Evolutionary conservation across 2,329 filamentous ascomycete genomes (phyloP).

Genomic region (Scedosporium minutisporum): DNA sequence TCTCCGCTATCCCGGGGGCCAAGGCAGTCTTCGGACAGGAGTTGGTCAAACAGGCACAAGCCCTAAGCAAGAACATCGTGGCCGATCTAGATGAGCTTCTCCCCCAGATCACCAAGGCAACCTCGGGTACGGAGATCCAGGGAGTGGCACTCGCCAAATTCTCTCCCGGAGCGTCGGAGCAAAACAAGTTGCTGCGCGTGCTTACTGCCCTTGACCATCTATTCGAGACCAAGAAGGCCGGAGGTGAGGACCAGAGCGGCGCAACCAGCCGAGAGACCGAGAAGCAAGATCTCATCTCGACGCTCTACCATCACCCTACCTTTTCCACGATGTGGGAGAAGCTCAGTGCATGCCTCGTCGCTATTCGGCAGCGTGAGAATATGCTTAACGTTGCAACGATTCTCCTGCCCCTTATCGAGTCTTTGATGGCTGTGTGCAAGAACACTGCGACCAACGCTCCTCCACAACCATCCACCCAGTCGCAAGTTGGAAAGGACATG

Average conservation of each 20-base stretch:
- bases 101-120: conserved; percentile 75
- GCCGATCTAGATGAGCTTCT: conserved; percentile 76
- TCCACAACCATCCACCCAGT: conserved; percentile 50
- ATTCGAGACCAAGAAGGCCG: conserved; percentile 68
- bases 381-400: conserved; percentile 98
- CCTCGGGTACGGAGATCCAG: conserved; percentile 88
- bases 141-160: conserved; percentile 91
- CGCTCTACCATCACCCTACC: conserved; percentile 81
- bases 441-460: conserved; percentile 74
- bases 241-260: conserved; percentile 34
- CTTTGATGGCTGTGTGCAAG: conserved; percentile 98
- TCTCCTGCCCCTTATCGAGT: conserved; percentile 85
- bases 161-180: conserved; percentile 89
- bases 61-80: conserved; percentile 75
- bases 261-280: conserved; percentile 41
- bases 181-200: conserved; percentile 88
- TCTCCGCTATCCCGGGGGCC: conserved; percentile 84
- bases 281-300: conserved; percentile 77
- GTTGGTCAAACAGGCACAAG: conserved; percentile 76
- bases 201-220: conserved; percentile 91
- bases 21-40: conserved; percentile 90
- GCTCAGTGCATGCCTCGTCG: conserved; percentile 76
- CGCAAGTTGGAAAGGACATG: conserved; percentile 52
- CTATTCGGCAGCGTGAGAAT: conserved; percentile 84
- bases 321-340: conserved; percentile 90